A percentile compares a stretch with the other conserved stretches of the same genome.
Evolutionary conservation across 1,284 basidiomycete species (phyloP).

Genomic region (Tilletia indica): DNA sequence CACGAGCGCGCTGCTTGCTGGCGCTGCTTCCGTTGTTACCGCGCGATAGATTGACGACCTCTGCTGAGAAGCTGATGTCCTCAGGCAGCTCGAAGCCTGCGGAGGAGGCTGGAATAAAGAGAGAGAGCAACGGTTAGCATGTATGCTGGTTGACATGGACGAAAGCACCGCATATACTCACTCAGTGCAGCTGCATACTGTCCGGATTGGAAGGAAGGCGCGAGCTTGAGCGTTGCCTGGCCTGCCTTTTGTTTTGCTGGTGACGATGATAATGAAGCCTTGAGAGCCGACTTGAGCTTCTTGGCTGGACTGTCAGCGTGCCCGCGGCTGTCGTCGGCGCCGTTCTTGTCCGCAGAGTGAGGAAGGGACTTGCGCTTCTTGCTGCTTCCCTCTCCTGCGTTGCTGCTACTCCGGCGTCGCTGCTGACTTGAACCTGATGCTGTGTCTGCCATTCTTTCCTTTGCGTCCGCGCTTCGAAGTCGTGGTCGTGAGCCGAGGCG

Average conservation of each 20-base stretch:
- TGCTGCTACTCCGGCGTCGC: neutral
- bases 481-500: neutral
- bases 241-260: neutral
- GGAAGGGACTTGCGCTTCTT: constrained; percentile 10
- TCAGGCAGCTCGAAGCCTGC: constrained; percentile 7
- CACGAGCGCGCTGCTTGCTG: neutral
- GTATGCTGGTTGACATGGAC: neutral
- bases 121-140: neutral
- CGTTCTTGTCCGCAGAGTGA: too few species aligned
- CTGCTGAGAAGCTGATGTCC: neutral
- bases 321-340: too few species aligned
- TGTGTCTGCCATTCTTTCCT: constrained; percentile 7
- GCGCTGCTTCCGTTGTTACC: neutral
- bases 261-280: too few species aligned
- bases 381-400: neutral
- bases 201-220: neutral
- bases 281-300: too few species aligned
- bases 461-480: neutral
- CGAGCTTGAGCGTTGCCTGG: neutral
- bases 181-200: constrained; percentile 3
- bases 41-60: neutral
- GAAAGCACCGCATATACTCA: neutral
- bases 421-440: constrained; percentile 1
- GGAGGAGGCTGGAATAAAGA: neutral
- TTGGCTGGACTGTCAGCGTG: too few species aligned